phyloP scores from a whole-genome alignment of 257 asterid species.

The Solanum peruvianum region DNA sequence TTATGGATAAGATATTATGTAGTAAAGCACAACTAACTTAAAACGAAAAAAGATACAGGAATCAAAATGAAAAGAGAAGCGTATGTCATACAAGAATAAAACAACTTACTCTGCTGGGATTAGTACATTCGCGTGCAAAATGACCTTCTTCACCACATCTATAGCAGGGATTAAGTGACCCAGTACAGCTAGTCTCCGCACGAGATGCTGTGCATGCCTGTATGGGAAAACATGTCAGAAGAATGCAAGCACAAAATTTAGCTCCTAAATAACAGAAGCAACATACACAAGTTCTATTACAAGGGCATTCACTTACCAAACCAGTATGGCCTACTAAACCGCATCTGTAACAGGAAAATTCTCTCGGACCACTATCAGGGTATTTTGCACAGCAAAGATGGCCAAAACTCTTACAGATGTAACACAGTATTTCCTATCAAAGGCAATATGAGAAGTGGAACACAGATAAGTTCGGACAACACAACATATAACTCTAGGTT shows the following conservation, averaged over 20 bases:
- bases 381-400: slow-evolving; percentile 74
- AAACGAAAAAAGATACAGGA: background rate
- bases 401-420: slow-evolving; percentile 60
- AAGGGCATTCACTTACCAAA: slow-evolving; percentile 45
- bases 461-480: background rate
- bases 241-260: background rate
- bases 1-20: background rate
- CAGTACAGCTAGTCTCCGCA: slow-evolving; percentile 21
- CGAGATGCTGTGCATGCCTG: slow-evolving; percentile 48
- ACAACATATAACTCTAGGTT: background rate
- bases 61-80: background rate
- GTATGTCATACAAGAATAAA: background rate
- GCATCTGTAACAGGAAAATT: slow-evolving; percentile 75
- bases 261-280: background rate
- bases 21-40: background rate
- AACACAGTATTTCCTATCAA: slow-evolving; percentile 67
- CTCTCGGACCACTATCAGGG: slow-evolving; percentile 39
- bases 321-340: slow-evolving; percentile 91
- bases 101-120: background rate
- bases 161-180: slow-evolving; percentile 43
- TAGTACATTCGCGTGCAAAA: slow-evolving; percentile 89
- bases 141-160: slow-evolving; percentile 74
- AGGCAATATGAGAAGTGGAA: background rate
- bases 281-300: background rate
- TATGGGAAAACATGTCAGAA: background rate